Conservation (phyloP, 2,329 filamentous ascomycete species). For the Curvularia lunata region DNA sequence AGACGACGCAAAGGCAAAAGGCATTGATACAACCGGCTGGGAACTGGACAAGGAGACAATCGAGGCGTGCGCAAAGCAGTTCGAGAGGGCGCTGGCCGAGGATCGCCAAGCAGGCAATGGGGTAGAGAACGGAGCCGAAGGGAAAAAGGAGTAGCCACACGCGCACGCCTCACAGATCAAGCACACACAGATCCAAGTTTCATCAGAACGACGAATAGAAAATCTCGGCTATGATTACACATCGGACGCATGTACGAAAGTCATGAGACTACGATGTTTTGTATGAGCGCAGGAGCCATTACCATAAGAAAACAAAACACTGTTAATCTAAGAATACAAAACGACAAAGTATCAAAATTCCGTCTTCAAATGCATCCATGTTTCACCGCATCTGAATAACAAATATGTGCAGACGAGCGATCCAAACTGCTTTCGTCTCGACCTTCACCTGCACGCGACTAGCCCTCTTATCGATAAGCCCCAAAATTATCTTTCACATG, state of each 20-base stretch:
- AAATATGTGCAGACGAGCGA: neutral
- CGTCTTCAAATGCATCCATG: neutral
- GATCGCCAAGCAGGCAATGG: constrained; percentile 21
- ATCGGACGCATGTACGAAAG: neutral
- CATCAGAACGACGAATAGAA: neutral
- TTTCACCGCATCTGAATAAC: neutral
- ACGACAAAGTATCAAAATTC: neutral
- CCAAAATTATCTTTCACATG: constrained; percentile 25
- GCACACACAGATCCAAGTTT: neutral
- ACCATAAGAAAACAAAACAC: neutral
- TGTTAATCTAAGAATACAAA: neutral
- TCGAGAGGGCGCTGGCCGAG: constrained; percentile 32
- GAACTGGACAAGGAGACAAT: constrained; percentile 41
- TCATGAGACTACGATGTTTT: neutral
- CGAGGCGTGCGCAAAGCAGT: constrained; percentile 35
- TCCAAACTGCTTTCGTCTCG: neutral
- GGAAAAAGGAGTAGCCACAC: constrained; percentile 14
- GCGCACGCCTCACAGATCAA: neutral
- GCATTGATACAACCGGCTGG: constrained; percentile 42
- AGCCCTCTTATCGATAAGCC: constrained; percentile 35
- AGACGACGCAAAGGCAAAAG: constrained; percentile 45
- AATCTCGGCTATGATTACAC: neutral
- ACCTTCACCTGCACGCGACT: constrained; percentile 25
- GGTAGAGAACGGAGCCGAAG: constrained; percentile 18
- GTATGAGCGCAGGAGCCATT: neutral